Evolutionary conservation across 352 stramenopile species (phyloP).

Genomic region (Phytophthora brassicae): DNA sequence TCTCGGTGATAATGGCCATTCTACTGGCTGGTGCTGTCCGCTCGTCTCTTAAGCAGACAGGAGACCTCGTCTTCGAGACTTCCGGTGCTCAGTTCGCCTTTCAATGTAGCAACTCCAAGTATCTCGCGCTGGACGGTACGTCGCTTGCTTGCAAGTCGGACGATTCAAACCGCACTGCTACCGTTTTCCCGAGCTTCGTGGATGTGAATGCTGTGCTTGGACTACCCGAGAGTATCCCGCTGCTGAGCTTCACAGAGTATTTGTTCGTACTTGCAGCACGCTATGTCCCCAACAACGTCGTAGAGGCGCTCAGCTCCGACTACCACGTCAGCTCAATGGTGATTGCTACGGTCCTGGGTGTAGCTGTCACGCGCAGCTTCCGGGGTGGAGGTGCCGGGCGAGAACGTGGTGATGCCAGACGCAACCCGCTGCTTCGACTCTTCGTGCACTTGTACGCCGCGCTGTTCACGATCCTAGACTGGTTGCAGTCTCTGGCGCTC

Average conservation of each 20-base stretch:
- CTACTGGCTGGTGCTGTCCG: constrained; percentile 33
- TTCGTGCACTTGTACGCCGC: constrained; percentile 63
- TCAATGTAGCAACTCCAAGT: constrained; percentile 55
- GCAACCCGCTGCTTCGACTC: constrained; percentile 59
- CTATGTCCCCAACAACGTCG: constrained; percentile 59
- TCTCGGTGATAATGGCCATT: constrained; percentile 35
- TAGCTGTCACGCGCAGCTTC: constrained; percentile 52
- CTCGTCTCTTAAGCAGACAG: constrained; percentile 36
- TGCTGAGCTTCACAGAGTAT: constrained; percentile 47
- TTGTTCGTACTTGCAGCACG: constrained; percentile 40
- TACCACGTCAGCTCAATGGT: constrained; percentile 51
- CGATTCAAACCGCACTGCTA: constrained; percentile 8
- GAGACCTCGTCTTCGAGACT: constrained; percentile 28
- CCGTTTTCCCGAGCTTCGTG: constrained; percentile 54
- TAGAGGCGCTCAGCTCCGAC: constrained; percentile 41
- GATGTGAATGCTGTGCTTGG: constrained; percentile 43
- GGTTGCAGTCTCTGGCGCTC: constrained; percentile 53
- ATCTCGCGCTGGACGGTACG: constrained; percentile 40
- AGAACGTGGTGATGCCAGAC: constrained; percentile 38
- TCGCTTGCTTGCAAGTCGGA: constrained; percentile 17
- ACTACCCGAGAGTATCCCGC: constrained; percentile 42
- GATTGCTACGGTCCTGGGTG: constrained; percentile 48
- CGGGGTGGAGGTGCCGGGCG: constrained; percentile 32
- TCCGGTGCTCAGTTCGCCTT: constrained; percentile 53
- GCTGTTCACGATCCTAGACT: constrained; percentile 60